Evolutionary conservation across 257 asterid species (phyloP), one percentile per base, ranked within the genome.

Genomic region (Salvia hispanica): DNA sequence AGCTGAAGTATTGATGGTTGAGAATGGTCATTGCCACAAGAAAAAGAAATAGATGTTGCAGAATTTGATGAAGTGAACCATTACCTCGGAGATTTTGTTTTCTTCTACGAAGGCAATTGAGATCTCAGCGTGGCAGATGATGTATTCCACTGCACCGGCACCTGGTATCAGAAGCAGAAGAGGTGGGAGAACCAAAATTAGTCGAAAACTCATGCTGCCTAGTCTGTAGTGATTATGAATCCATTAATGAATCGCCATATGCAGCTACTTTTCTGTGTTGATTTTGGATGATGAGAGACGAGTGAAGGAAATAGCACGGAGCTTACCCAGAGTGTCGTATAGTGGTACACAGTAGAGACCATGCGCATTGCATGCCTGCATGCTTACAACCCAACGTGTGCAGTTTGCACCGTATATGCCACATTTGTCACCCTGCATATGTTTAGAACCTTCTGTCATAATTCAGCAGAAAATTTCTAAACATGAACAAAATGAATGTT

Each of bases 361-460:
- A 31, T 77, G 76, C 52, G 97, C 97, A 75, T 90, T 88, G 80
- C 97, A 90, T 15, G 96, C 96, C 96, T 89, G 88, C 95, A 90
- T 90, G 62, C 90, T 84, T 39, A 88, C 69, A 45, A 86, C 94
- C 97, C 97, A 90, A 10, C 80, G 81, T 10, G 86, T 67, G 83
- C 95, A 88, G 59, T 90, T 90, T 71, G 95, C 95, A 25, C 94
- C 92, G 28, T 78, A 84, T 57, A 90, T 90, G 31, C 97, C 97
- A 74, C 97, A 90, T 76, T 80, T 83, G 37, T 74, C 91, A 44
- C 88, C 92, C 97, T 87, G 81, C 6, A 36, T 2, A 25, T 25
- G 31, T 25, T 25, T 25, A 25, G 31, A 25, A 2, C 31, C 31
- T 25, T 25, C 31, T 25, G 31, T 25, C 58, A 52, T 7, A 50